These are phyloP conservation scores for Drosera capensis DNA, from an alignment of 148 eudicot species.

Conservation along the genomic window DNA sequence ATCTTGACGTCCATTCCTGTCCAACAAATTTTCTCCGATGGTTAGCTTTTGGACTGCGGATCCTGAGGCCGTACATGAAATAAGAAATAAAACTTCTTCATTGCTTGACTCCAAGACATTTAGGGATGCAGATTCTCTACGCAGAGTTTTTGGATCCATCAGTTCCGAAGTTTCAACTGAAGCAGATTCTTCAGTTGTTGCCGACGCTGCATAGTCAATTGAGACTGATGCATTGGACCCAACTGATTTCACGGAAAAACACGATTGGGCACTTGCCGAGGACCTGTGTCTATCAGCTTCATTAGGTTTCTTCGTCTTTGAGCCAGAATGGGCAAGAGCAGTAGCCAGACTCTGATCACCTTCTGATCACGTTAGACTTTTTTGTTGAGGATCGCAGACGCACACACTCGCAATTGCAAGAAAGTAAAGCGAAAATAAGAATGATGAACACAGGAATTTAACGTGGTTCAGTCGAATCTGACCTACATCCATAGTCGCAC, in stretches of 20 bases:
- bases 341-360: slow-evolving; percentile 9
- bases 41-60: not conserved
- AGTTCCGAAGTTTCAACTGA: slow-evolving; percentile 13
- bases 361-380: slow-evolving; percentile 11
- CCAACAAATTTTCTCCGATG: not conserved
- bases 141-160: slow-evolving; percentile 16
- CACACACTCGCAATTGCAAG: too few relatives aligned
- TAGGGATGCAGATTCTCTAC: slow-evolving; percentile 5
- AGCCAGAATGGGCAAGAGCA: slow-evolving; percentile 19
- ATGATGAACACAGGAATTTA: too few relatives aligned
- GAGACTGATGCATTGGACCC: slow-evolving; percentile 5
- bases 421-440: too few relatives aligned
- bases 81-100: not conserved
- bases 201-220: slow-evolving; percentile 4
- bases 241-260: slow-evolving; percentile 10
- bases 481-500: too few relatives aligned
- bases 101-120: not conserved
- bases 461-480: too few relatives aligned
- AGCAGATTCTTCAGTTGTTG: not conserved
- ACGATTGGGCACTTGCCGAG: slow-evolving; percentile 6
- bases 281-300: slow-evolving; percentile 14
- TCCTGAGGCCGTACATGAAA: not conserved
- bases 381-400: too few relatives aligned
- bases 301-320: slow-evolving; percentile 16
- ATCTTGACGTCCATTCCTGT: too few relatives aligned